phyloP scores from a whole-genome alignment of 306 rosid genomes.

The Castanea crenata region DNA sequence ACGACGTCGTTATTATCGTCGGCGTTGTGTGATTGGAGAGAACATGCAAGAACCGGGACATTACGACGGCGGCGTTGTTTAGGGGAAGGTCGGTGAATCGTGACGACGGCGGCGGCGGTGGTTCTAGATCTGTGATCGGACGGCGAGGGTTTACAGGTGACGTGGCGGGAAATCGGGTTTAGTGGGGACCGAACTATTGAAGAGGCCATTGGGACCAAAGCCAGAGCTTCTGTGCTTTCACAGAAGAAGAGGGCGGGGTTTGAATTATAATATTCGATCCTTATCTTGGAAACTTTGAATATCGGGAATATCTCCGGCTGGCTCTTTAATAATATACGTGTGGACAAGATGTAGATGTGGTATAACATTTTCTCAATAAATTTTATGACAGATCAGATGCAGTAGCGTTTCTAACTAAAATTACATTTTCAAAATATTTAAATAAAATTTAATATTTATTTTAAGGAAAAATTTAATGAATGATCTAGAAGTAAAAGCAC shows the following conservation, averaged over 20 bases:
- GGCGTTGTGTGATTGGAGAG: background rate
- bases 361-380: too few species aligned
- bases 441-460: too few species aligned
- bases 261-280: background rate
- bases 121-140: background rate
- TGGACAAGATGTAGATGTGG: too few species aligned
- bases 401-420: too few species aligned
- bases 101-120: slow-evolving; percentile 3
- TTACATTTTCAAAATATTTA: too few species aligned
- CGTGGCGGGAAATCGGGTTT: background rate
- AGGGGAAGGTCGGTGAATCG: slow-evolving; percentile 2
- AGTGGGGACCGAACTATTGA: slow-evolving; percentile 24
- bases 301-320: background rate
- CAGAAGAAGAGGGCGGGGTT: background rate
- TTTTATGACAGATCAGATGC: too few species aligned
- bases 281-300: too few species aligned
- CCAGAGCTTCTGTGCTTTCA: background rate
- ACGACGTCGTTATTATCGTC: background rate
- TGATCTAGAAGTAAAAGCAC: too few species aligned
- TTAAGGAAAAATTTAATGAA: too few species aligned
- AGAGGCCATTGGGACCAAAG: slow-evolving; percentile 27
- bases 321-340: too few species aligned
- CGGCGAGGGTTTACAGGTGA: background rate
- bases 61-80: slow-evolving; percentile 31
- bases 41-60: slow-evolving; percentile 31